Evolutionary conservation across 345 rosid species (phyloP).

Genomic region (Moricandia moricandioides): DNA sequence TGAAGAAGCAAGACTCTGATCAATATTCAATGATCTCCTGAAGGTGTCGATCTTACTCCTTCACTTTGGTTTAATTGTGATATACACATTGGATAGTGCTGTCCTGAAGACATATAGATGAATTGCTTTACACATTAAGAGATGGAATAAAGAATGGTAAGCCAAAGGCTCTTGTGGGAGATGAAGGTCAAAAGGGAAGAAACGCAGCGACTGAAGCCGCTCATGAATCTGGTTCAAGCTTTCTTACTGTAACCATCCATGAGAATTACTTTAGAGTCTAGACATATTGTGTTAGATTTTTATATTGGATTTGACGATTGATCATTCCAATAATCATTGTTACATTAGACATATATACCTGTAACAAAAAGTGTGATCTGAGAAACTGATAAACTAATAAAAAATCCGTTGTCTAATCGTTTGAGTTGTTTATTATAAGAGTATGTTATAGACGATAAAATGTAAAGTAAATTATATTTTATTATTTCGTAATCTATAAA

Average conservation of each 20-base stretch:
- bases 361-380: background rate
- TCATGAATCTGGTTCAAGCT: constrained; percentile 7
- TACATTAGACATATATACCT: background rate
- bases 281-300: no score
- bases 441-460: no score
- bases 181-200: background rate
- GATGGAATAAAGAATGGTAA: background rate
- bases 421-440: no score
- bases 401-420: no score
- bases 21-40: constrained; percentile 1
- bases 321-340: background rate
- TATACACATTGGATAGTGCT: background rate
- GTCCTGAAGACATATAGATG: background rate
- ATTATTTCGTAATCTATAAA: no score
- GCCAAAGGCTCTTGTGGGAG: constrained; percentile 7
- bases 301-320: no score
- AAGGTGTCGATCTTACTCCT: constrained; percentile 3
- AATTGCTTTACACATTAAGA: background rate
- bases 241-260: background rate
- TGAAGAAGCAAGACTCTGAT: constrained; percentile 14
- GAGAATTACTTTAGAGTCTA: background rate
- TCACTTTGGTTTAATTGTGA: background rate
- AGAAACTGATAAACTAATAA: background rate
- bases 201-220: constrained; percentile 4
- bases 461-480: no score